Evolutionary conservation across 1,139 yeast genomes (phyloP), one percentile per base, ranked within the genome.

Genomic region (Scheffersomyces titani): DNA sequence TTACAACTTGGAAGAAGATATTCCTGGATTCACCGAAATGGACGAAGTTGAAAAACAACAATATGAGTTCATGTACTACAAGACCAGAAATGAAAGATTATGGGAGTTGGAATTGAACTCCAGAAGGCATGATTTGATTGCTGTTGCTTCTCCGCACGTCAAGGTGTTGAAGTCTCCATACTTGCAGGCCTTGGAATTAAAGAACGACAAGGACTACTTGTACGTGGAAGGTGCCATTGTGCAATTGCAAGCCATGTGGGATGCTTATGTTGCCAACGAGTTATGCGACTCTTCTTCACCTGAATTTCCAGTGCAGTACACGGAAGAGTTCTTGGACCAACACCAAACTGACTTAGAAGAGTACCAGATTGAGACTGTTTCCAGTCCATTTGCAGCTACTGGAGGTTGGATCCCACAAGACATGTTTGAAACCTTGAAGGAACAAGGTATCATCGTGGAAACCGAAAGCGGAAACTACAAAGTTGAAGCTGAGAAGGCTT

Each of bases 381-480:
- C 86, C 6, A 83, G 87, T 55, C 98, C 98, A 51, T 92, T 92
- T 72, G 88, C 91, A 46, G 96, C 96, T 52, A 90, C 98, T 47
- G 90, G 91, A 57, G 97, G 97, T 5, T 93, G 98, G 97, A 83
- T 94, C 57, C 97, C 98, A 24, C 97, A 91, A 70, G 97, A 92
- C 68, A 85, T 92, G 89, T 92, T 93, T 69, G 88, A 85, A 50
- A 83, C 84, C 56, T 80, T 92, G 63, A 73, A 84, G 51, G 85
- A 84, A 20, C 87, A 87, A 61, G 96, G 94, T 0, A 78, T 89
- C 57, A 76, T 93, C 54, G 77, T 72, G 44, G 71, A 70, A 53
- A 72, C 68, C 44, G 70, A 65, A 24, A 63, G 72, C 49, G 83
- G 81, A 20, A 73, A 79, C 62, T 76, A 68, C 63, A 67, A 65